Base-by-base conservation (phyloP, 306 rosid genomes). In the Castanea sativa region DNA sequence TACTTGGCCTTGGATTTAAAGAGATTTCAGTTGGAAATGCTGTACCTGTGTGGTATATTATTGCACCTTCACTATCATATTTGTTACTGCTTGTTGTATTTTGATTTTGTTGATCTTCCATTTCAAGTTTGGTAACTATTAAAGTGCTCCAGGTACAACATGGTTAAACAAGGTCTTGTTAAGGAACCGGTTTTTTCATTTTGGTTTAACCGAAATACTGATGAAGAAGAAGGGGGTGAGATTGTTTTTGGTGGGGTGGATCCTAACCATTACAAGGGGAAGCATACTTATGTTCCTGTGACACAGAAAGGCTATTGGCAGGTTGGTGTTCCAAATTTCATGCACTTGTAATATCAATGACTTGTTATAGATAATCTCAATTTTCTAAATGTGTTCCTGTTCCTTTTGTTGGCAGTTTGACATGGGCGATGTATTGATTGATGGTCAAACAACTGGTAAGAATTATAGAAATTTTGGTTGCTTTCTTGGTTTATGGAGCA, bases 281-380 rank as follows among this genome's bases (percentile, higher is more conserved):
- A 92, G 57, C 98, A 92, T 80, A 90, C 98, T 57, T 94, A 88
- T 82, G 97, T 88, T 73, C 98, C 98, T 19, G 87, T 94, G 77
- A 85, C 96, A 0, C 84, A 76, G 69, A 84, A 94, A 60, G 97
- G 97, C 49, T 94, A 94, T 81, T 94, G 97, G 98, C 96, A 94
- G 98, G 98, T 92, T 83, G 57, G 89, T 83, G 57, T 33, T 67
- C 35, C 14, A 4, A 49, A 76, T 12, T 29, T 80, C 23, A n/a
- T 4, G 63, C 55, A 32, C 73, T 43, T 43, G 45, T 65, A 18
- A 19, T 41, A 11, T 58, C 43, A 38, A 18, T 57, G 16, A 12
- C 53, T 27, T 55, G 14, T 49, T 49, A 3, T 13, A 10, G 53
- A 4, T 80, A 16, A 45, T 68, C 49, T 52, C 27, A 1, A 23